These are phyloP conservation scores for Nematocida sp. DNA, from an alignment of 371 early-diverging fungal genomes.

Conservation along the genomic window DNA sequence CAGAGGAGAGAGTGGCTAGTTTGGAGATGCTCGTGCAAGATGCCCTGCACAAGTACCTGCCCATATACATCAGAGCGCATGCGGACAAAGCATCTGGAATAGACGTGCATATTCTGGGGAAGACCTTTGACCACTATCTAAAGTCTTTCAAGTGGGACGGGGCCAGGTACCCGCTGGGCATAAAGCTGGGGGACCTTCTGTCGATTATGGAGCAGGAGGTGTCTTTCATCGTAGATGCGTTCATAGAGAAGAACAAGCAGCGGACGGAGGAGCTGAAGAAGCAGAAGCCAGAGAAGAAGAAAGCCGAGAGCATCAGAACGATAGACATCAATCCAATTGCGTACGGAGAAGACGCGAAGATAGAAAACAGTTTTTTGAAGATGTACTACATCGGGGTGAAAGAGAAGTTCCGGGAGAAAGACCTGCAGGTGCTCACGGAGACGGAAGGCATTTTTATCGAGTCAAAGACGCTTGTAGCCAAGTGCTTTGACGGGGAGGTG, in stretches of 20 bases:
- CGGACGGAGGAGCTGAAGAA: slow-evolving; percentile 31
- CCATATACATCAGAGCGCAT: background rate
- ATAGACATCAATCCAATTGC: slow-evolving; percentile 22
- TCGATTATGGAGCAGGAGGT: slow-evolving; percentile 20
- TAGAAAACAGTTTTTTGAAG: slow-evolving; percentile 8
- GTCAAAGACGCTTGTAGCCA: slow-evolving; percentile 21
- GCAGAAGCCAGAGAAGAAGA: background rate
- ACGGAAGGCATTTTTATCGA: slow-evolving; percentile 39
- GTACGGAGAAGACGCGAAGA: slow-evolving; percentile 11
- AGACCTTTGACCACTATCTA: slow-evolving; percentile 44
- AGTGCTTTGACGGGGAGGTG: slow-evolving; percentile 36
- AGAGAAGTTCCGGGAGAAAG: slow-evolving; percentile 35
- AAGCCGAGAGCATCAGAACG: background rate
- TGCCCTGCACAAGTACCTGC: background rate
- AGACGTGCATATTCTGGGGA: slow-evolving; percentile 29
- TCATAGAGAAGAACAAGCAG: slow-evolving; percentile 23
- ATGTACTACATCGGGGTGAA: slow-evolving; percentile 45
- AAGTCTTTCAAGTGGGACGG: slow-evolving; percentile 38
- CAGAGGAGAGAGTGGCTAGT: slow-evolving; percentile 19
- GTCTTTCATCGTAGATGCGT: background rate
- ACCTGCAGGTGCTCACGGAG: background rate
- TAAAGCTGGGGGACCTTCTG: slow-evolving; percentile 25
- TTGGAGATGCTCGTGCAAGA: slow-evolving; percentile 36
- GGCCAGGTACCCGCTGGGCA: slow-evolving; percentile 10
- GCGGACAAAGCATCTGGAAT: background rate